Percentiles rank a stretch among this genome's conserved stretches.
Conservation (phyloP, 306 rosid genomes). For the Fragaria ananassa region DNA sequence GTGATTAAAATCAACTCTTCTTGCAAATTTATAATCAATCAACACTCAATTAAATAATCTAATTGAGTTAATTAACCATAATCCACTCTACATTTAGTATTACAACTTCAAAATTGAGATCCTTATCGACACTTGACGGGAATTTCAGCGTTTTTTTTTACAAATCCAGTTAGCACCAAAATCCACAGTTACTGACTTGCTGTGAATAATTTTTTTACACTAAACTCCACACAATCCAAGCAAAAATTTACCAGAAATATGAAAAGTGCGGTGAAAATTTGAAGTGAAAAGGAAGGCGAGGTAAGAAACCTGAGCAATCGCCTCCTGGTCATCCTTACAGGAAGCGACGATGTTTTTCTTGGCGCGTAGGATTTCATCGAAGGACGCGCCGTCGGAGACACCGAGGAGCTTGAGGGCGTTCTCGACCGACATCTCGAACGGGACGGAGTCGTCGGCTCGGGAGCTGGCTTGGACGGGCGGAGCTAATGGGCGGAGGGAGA, state of each 20-base stretch:
- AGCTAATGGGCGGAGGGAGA: slow-evolving; percentile 28
- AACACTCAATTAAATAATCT: background rate
- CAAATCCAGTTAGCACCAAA: background rate
- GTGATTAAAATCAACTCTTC: background rate
- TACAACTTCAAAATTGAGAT: background rate
- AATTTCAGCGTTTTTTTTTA: background rate
- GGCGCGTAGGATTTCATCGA: slow-evolving; percentile 92
- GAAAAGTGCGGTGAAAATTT: background rate
- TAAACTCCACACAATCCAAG: background rate
- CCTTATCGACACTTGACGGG: background rate
- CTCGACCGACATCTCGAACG: slow-evolving; percentile 91
- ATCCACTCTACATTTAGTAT: background rate
- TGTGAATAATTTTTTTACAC: background rate
- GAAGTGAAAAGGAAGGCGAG: background rate
- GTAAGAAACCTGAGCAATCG: slow-evolving; percentile 58
- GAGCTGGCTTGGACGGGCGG: slow-evolving; percentile 67
- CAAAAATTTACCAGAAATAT: background rate
- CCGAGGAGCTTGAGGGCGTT: slow-evolving; percentile 85
- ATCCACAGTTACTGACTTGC: background rate
- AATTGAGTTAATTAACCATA: background rate
- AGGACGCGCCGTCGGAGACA: slow-evolving; percentile 87
- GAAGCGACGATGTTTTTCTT: slow-evolving; percentile 67
- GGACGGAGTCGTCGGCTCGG: slow-evolving; percentile 76
- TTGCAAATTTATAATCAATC: background rate
- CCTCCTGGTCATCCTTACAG: slow-evolving; percentile 70